phyloP scores from a whole-genome alignment of 495 filamentous ascomycete species.

The Hyaloscypha bicolor region DNA sequence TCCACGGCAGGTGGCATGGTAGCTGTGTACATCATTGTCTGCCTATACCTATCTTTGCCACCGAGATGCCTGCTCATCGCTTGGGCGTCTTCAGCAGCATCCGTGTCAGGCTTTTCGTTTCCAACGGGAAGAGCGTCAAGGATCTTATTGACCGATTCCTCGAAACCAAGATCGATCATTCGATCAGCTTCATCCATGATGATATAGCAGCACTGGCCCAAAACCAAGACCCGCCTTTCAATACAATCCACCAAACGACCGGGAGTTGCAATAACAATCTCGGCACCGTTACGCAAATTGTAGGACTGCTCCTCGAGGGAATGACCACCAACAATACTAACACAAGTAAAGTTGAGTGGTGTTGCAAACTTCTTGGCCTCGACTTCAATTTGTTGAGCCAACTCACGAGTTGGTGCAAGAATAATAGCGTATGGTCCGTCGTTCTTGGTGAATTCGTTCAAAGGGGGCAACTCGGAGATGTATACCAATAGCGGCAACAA shows the following conservation, averaged over 20 bases:
- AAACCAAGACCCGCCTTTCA: constrained; percentile 87
- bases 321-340: constrained; percentile 97
- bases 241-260: constrained; percentile 97
- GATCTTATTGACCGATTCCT: constrained; percentile 97
- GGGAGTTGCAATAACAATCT: constrained; percentile 98
- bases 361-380: constrained; percentile 93
- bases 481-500: constrained; percentile 93
- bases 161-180: constrained; percentile 99
- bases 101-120: constrained; percentile 95
- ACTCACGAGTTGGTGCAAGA: constrained; percentile 94
- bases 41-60: constrained; percentile 85
- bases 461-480: constrained; percentile 85
- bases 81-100: constrained; percentile 85
- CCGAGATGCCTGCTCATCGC: constrained; percentile 84
- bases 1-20: constrained; percentile 96
- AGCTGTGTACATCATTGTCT: constrained; percentile 99
- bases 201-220: constrained; percentile 95
- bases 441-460: constrained; percentile 88
- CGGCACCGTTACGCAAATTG: constrained; percentile 90
- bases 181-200: constrained; percentile 98
- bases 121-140: constrained; percentile 93
- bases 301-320: constrained; percentile 93
- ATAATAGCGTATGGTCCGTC: constrained; percentile 97
- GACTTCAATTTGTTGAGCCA: constrained; percentile 96
- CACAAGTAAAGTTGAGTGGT: constrained; percentile 91